Evolutionary conservation across 345 rosid genomes (phyloP), one percentile per base, ranked within the genome.

Genomic region (Eucalyptus cloeziana): DNA sequence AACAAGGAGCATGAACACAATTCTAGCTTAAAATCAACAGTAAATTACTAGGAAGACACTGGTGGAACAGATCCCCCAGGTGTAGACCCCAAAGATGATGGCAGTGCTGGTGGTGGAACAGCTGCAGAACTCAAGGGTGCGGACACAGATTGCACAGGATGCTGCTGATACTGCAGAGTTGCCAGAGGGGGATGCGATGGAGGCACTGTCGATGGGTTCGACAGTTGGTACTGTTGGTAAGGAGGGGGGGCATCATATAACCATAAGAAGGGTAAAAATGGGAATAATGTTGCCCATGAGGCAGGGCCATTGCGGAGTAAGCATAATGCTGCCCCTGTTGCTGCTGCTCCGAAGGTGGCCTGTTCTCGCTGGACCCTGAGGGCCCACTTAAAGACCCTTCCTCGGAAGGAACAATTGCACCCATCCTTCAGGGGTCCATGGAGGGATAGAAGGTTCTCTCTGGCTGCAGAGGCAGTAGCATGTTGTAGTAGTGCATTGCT

Each of bases 351-450:
- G 90, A 33, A 79, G 92, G 92, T 30, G 95, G 89, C 87, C 90
- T 94, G 89, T 92, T 94, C 89, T 97, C 96, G 3, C 92, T 88
- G 37, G 92, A 87, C 86, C 92, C 91, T 12, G 80, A 58, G 51
- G 47, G 87, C 30, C 88, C 89, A 27, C 87, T 90, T 56, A 95
- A 89, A 87, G 94, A 89, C n/a, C 95, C 96, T 85, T 97, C 99
- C 86, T 96, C 95, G 69, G 94, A 91, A 49, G 95, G 95, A 89
- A 96, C 90, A 90, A 96, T 88, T 11, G 99, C 99, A 86, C 99
- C 99, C 99, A 97, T 97, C 89, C 99, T 92, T 87, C 96, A 98
- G 86, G 99, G 99, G 91, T 96, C 98, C 98, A 96, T 96, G 44
- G 98, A 97, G 49, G 99, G 99, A 92, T 97, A 97, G 85, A 87